Percentiles rank a stretch among this genome's conserved stretches.
These are phyloP conservation scores for Cotoneaster glaucophyllus DNA, from an alignment of 306 rosid species.

Conservation along the genomic window DNA sequence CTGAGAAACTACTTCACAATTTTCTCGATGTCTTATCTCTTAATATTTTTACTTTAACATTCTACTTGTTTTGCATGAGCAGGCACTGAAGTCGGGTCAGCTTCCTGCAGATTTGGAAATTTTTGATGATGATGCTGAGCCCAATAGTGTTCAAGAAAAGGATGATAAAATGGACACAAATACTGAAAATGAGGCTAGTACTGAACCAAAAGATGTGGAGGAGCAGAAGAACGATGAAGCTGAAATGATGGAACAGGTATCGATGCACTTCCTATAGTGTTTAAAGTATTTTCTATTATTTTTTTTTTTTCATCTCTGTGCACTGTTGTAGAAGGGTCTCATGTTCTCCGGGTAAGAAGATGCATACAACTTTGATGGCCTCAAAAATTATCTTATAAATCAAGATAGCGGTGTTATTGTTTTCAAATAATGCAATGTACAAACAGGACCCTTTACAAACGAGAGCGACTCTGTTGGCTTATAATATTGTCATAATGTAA, in stretches of 20 bases:
- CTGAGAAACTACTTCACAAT: not conserved
- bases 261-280: not conserved
- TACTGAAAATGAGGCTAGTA: constrained; percentile 25
- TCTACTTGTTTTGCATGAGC: constrained; percentile 22
- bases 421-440: not conserved
- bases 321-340: not conserved
- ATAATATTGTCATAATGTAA: not conserved
- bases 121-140: constrained; percentile 34
- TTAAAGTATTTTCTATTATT: not conserved
- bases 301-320: not conserved
- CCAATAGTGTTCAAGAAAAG: constrained; percentile 31
- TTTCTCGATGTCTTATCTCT: not conserved
- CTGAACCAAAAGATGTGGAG: constrained; percentile 36
- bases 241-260: constrained; percentile 75
- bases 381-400: not conserved
- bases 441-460: not conserved
- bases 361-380: not conserved
- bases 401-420: not conserved
- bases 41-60: constrained; percentile 1
- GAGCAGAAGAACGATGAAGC: constrained; percentile 43
- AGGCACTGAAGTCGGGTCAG: constrained; percentile 89
- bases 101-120: constrained; percentile 68
- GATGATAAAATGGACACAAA: constrained; percentile 20
- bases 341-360: not conserved
- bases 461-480: not conserved